Conservation (phyloP, 305 asterid genomes). For the Fraxinus velutina region DNA sequence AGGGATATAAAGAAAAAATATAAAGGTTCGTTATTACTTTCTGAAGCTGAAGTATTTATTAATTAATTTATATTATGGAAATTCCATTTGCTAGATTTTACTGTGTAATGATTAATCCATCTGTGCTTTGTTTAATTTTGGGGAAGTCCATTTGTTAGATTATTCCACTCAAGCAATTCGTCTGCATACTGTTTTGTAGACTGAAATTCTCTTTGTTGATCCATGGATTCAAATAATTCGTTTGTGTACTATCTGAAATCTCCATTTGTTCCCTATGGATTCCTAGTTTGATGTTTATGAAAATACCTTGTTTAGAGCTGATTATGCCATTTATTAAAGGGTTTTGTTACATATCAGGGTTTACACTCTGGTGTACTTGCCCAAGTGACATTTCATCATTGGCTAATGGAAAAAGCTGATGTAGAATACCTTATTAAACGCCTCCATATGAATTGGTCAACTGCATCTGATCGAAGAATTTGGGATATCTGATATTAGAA, state of each 20-base stretch:
- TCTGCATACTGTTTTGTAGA: conserved; percentile 24
- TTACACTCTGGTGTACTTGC: background rate
- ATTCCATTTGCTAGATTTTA: background rate
- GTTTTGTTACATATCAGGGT: background rate
- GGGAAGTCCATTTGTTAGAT: conserved; percentile 14
- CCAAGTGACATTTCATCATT: background rate
- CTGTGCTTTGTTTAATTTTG: background rate
- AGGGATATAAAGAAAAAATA: conserved; percentile 2
- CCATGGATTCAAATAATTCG: conserved; percentile 11
- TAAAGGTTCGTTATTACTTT: background rate
- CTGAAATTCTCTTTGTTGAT: conserved; percentile 20
- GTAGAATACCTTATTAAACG: background rate
- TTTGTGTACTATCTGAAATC: conserved; percentile 16
- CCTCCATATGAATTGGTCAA: background rate
- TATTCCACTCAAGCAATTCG: conserved; percentile 13
- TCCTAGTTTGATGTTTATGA: conserved; percentile 1
- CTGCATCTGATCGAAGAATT: background rate
- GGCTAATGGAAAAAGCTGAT: background rate
- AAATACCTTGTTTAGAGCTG: background rate
- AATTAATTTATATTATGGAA: conserved; percentile 12
- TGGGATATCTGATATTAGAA: background rate
- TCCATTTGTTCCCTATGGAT: conserved; percentile 18
- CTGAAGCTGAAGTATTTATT: conserved; percentile 12
- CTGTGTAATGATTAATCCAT: background rate
- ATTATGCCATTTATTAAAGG: background rate